Conservation (phyloP, 2,329 filamentous ascomycete species). For the Alternaria sp. region DNA sequence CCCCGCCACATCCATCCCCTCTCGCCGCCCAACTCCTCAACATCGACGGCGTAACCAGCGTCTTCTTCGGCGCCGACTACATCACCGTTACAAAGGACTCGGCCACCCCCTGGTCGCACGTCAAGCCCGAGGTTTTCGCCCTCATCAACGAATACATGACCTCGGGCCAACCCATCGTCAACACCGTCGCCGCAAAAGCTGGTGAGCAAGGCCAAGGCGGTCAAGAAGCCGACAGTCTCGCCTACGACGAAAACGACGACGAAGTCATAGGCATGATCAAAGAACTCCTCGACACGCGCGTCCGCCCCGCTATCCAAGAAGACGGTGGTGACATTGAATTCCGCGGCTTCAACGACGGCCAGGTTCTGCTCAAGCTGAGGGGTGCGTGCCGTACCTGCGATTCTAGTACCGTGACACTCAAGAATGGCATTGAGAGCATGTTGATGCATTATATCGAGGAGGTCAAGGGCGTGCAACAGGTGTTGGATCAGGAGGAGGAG, state of each 20-base stretch:
- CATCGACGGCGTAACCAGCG: constrained; percentile 90
- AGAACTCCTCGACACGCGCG: constrained; percentile 92
- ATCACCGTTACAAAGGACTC: constrained; percentile 94
- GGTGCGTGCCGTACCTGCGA: constrained; percentile 96
- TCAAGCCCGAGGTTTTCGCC: constrained; percentile 94
- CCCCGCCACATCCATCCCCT: constrained; percentile 88
- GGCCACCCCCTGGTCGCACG: constrained; percentile 90
- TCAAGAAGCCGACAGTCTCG: constrained; percentile 72
- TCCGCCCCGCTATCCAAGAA: constrained; percentile 94
- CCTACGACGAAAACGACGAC: constrained; percentile 87
- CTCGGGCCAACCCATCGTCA: constrained; percentile 82
- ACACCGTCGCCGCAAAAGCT: constrained; percentile 67
- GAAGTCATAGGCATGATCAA: constrained; percentile 99
- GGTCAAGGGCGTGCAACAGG: constrained; percentile 89
- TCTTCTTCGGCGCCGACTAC: constrained; percentile 95
- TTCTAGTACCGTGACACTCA: constrained; percentile 93
- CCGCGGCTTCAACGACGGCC: constrained; percentile 84
- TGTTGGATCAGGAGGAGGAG: constrained; percentile 91
- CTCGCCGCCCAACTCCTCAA: constrained; percentile 90
- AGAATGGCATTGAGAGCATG: constrained; percentile 99
- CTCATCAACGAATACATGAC: constrained; percentile 93
- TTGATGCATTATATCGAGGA: constrained; percentile 93
- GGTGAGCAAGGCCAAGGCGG: constrained; percentile 60
- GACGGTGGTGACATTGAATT: constrained; percentile 98
- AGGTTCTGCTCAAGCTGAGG: constrained; percentile 84